phyloP scores from a whole-genome alignment of 495 filamentous ascomycete genomes.

The Annulohypoxylon stygium region DNA sequence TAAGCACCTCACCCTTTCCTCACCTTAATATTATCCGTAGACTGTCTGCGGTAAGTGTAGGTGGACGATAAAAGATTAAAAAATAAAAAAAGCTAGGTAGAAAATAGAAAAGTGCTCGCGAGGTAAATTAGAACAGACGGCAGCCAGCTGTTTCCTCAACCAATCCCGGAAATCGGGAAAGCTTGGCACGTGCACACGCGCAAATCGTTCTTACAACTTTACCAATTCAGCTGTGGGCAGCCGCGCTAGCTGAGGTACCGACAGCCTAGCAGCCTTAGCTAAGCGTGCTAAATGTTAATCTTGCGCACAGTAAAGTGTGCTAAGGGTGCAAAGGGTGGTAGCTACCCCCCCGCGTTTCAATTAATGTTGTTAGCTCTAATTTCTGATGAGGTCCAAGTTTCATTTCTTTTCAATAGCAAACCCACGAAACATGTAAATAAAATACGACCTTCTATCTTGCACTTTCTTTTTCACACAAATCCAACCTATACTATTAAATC shows the following conservation, averaged over 20 bases:
- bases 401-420: not conserved
- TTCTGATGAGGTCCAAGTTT: not conserved
- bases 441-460: not conserved
- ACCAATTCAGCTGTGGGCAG: slow-evolving; percentile 10
- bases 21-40: slow-evolving; percentile 9
- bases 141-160: slow-evolving; percentile 20
- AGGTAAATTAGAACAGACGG: slow-evolving; percentile 18
- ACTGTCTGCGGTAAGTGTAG: not conserved
- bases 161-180: slow-evolving; percentile 13
- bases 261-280: not conserved
- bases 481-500: not conserved
- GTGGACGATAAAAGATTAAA: not conserved
- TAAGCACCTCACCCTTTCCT: slow-evolving; percentile 29
- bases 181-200: slow-evolving; percentile 32
- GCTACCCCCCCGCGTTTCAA: slow-evolving; percentile 2
- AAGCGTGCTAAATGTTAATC: not conserved
- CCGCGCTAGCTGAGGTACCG: slow-evolving; percentile 10
- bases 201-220: not conserved
- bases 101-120: not conserved
- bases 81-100: not conserved
- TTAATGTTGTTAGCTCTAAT: not conserved
- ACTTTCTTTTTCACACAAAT: not conserved
- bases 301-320: too few species aligned
- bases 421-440: not conserved
- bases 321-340: not conserved